Evolutionary conservation across 192 early-diverging fungal genomes (phyloP), one percentile per base, ranked within the genome.

Genomic region (Backusella tarrabulga): DNA sequence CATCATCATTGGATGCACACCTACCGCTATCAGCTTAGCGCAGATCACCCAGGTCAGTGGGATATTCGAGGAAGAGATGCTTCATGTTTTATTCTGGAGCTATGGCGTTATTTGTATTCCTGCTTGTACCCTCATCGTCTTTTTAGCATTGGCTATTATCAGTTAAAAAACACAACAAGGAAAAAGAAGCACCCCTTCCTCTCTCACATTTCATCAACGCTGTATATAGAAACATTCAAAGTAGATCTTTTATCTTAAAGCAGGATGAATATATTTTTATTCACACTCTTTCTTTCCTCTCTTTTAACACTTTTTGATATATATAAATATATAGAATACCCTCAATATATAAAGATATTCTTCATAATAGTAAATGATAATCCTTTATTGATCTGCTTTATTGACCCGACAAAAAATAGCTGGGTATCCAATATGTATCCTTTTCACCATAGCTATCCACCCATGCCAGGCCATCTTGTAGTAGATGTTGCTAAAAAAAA

Each of bases 401-500:
- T n/a, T 63, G 56, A n/a, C 56, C 56, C 29, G 56, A 63, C 12
- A 63, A 63, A 83, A 89, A 87, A 74, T 88, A 91, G 74, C 88
- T 86, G 35, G 87, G 83, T 21, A 91, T 81, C 89, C 90, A 91
- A 76, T 90, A 91, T 52, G 83, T 74, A 26, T 80, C 44, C 14
- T 87, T 85, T 42, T 86, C 71, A 41, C 77, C 84, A 77, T 92
- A 89, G 68, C 73, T 70, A 77, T 95, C 94, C 23, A 93, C 83
- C 94, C 94, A 95, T 72, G 90, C 92, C 17, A 95, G 79, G 19
- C 92, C 90, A 72, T 94, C 93, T 38, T 90, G 86, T 71, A 94
- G 72, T 23, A 94, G 78, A 21, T 88, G 88, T 67, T 93, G 88
- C 91, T 92, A 74, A 38, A 35, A 35, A 34, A n/a, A 15, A 19